Evolutionary conservation across 345 rosid genomes (phyloP), one percentile per base, ranked within the genome.

Genomic region (Streptanthus diversifolius): DNA sequence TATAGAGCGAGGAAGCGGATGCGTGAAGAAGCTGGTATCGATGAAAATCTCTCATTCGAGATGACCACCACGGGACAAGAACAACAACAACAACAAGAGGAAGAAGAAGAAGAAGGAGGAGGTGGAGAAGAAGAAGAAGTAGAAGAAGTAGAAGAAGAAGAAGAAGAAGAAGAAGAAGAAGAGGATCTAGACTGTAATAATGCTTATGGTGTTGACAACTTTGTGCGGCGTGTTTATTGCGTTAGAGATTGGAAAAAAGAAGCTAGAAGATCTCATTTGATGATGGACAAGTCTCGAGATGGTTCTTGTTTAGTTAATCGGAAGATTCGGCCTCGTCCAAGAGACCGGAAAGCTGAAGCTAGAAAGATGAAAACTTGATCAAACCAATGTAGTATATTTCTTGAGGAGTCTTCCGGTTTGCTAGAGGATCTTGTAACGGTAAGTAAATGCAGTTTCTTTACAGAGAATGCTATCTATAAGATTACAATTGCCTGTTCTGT

Each of bases 341-440:
- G 95, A 78, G 80, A 87, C 64, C 87, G 95, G 95, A 89, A 89
- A 82, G 88, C 86, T 52, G 91, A 87, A 61, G 95, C 95, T 58
- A 84, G 95, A 76, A 85, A 76, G 21, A 81, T 80, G 75, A 80
- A 77, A 72, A 71, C 54, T 58, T 74, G 62, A 66, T 43, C 53
- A 2, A 49, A 54, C 13, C 51, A 22, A 24, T 52, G 19, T 54
- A 10, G 73, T n/a, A 55, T 43, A 56, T 61, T 48, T 36, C 68
- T 48, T 62, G 13, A 71, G 49, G 75, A 48, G 7, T 36, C 0
- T 1, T 71, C 14, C 8, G 27, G 33, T 66, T 61, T 63, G 54
- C 3, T 47, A 24, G 66, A 59, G 19, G 48, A 33, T 70, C 47
- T 48, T 70, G 48, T 47, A 15, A 51, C 6, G 36, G 32, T 27